Evolutionary conservation across 441 rosid genomes (phyloP), one percentile per base, ranked within the genome.

Genomic region (Kokia cookei): DNA sequence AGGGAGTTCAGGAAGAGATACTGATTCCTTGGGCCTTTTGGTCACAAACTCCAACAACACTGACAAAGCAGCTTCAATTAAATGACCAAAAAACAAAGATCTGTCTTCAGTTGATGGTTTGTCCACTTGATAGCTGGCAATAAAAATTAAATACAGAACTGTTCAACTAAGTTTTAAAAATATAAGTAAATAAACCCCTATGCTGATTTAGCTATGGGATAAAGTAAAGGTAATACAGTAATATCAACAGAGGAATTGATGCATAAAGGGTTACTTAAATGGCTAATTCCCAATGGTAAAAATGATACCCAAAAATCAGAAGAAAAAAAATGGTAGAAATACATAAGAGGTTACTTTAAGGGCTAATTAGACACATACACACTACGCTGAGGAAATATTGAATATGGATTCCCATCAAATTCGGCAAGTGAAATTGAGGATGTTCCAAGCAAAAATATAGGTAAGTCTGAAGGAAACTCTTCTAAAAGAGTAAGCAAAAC

Each of bases 51-150:
- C 94, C 80, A 89, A 80, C 72, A 88, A 74, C 78, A 96, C 88
- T 78, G 99, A 96, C 79, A 89, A 82, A 75, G 98, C 94, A 88
- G 98, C 98, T 88, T 91, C 91, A 83, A 91, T 89, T 83, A 96
- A 82, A 79, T 80, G 87, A 75, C 82, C 88, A 80, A 90, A 89
- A 86, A 91, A 93, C 85, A 86, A 73, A 75, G 89, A 88, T 86
- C 98, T 89, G 82, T 91, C 98, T 79, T 84, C 93, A 14, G 80
- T 75, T 69, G 97, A 87, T 77, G 97, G 96, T 79, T 82, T 79
- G 79, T 77, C 93, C 86, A 94, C 91, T 78, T 80, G 81, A 79
- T 88, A 94, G 83, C 99, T 96, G 94, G 84, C 71, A 89, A 69
- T 55, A 75, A 74, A 78, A 73, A 77, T 26, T 43, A 71, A 76